Evolutionary conservation across 2,329 filamentous ascomycete species (phyloP).

Genomic region (Exserohilum rostratum): DNA sequence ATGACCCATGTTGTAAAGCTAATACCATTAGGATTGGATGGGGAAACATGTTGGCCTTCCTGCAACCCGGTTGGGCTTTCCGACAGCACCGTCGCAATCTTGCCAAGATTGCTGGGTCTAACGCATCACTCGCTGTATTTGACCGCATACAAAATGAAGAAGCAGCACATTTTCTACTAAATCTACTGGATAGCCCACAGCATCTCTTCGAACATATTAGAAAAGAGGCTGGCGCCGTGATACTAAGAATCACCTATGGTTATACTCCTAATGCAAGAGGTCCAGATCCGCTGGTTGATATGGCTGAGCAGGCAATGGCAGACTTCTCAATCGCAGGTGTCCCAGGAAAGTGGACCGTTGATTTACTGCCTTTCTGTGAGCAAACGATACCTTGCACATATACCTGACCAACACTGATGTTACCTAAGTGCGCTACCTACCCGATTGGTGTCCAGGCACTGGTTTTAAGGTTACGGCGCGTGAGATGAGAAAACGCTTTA

Average conservation of each 20-base stretch:
- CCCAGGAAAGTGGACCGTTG: constrained; percentile 56
- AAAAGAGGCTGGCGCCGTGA: constrained; percentile 37
- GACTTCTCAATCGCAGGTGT: constrained; percentile 50
- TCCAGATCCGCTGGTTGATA: constrained; percentile 53
- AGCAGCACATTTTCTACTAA: constrained; percentile 35
- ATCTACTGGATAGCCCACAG: constrained; percentile 28
- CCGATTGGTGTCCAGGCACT: constrained; percentile 56
- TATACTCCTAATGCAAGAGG: constrained; percentile 53
- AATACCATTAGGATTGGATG: constrained; percentile 30
- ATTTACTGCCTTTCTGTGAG: constrained; percentile 54
- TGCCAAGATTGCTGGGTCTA: constrained; percentile 33
- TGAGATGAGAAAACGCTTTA: constrained; percentile 43
- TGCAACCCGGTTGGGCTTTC: constrained; percentile 27
- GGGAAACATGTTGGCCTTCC: constrained; percentile 30
- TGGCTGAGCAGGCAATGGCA: constrained; percentile 50
- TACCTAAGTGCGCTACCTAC: constrained; percentile 47
- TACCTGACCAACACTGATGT: background rate
- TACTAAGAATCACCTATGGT: constrained; percentile 44
- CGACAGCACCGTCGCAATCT: constrained; percentile 36
- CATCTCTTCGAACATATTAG: constrained; percentile 36
- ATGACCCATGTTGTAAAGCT: background rate
- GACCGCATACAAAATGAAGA: constrained; percentile 39
- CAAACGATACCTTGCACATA: background rate
- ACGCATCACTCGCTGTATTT: constrained; percentile 27
- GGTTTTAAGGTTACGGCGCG: constrained; percentile 53